These are phyloP conservation scores for Suillus variegatus DNA, from an alignment of 768 basidiomycete genomes.

Conservation along the genomic window DNA sequence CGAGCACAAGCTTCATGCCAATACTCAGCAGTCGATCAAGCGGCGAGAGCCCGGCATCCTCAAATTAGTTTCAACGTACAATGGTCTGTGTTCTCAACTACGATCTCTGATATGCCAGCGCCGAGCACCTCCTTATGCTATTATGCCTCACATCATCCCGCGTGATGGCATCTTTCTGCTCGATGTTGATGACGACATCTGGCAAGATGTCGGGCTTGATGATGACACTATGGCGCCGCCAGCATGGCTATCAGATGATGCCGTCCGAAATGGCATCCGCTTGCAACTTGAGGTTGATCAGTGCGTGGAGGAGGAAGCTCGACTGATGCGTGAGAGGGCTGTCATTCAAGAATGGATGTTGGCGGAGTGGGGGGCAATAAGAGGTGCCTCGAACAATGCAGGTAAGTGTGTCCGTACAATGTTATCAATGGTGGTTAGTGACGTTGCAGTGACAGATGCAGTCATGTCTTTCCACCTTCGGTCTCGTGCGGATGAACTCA, in stretches of 20 bases:
- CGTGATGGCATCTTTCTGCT: not conserved
- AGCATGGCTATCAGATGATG: not conserved
- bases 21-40: constrained; percentile 26
- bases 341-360: not conserved
- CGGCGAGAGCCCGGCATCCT: constrained; percentile 27
- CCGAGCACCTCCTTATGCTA: constrained; percentile 23
- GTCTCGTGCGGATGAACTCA: not conserved
- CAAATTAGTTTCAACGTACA: constrained; percentile 25
- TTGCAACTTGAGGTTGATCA: not conserved
- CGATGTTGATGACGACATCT: not conserved
- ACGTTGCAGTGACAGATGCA: not conserved
- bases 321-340: not conserved
- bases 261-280: not conserved
- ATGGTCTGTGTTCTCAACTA: constrained; percentile 25
- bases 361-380: not conserved
- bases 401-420: not conserved
- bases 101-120: constrained; percentile 11
- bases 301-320: not conserved
- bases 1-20: constrained; percentile 21
- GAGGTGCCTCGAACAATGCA: constrained; percentile 6
- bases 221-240: not conserved
- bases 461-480: constrained; percentile 6
- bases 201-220: not conserved
- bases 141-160: not conserved
- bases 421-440: not conserved